These are phyloP conservation scores for Polytrichum commune DNA, from an alignment of 225 moss, liverwort and hornwort species.

Conservation along the genomic window DNA sequence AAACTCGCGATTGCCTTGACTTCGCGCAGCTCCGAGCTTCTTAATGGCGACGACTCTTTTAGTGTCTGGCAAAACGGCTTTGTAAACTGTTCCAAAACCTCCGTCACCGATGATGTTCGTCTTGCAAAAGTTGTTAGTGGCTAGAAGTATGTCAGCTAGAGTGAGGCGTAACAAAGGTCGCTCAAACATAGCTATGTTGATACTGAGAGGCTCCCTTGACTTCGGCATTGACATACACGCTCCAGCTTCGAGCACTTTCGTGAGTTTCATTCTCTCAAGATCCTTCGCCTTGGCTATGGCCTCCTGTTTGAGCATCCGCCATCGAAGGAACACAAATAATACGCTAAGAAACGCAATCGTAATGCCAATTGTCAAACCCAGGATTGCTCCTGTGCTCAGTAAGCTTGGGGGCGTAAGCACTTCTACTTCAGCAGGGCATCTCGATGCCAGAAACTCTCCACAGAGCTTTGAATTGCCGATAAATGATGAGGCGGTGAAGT, in stretches of 20 bases:
- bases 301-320: slow-evolving; percentile 49
- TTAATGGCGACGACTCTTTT: slow-evolving; percentile 77
- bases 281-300: slow-evolving; percentile 46
- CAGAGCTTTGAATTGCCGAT: slow-evolving; percentile 29
- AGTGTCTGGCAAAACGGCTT: slow-evolving; percentile 64
- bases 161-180: slow-evolving; percentile 70
- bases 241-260: slow-evolving; percentile 58
- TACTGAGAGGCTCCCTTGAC: slow-evolving; percentile 81
- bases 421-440: slow-evolving; percentile 13
- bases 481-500: slow-evolving; percentile 20
- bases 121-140: slow-evolving; percentile 83
- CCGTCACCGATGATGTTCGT: slow-evolving; percentile 89
- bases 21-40: slow-evolving; percentile 71
- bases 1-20: slow-evolving; percentile 80
- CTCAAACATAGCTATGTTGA: slow-evolving; percentile 88
- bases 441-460: slow-evolving; percentile 23
- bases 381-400: slow-evolving; percentile 44
- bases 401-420: not conserved
- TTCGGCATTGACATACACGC: slow-evolving; percentile 53
- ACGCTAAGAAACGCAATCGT: slow-evolving; percentile 47
- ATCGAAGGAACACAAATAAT: slow-evolving; percentile 46
- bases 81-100: slow-evolving; percentile 85
- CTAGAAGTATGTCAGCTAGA: slow-evolving; percentile 68
- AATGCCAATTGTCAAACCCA: slow-evolving; percentile 67
- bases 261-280: slow-evolving; percentile 65